These are phyloP conservation scores for Coleophoma eucalyptorum DNA, from an alignment of 2,329 filamentous ascomycete species.

Conservation along the genomic window DNA sequence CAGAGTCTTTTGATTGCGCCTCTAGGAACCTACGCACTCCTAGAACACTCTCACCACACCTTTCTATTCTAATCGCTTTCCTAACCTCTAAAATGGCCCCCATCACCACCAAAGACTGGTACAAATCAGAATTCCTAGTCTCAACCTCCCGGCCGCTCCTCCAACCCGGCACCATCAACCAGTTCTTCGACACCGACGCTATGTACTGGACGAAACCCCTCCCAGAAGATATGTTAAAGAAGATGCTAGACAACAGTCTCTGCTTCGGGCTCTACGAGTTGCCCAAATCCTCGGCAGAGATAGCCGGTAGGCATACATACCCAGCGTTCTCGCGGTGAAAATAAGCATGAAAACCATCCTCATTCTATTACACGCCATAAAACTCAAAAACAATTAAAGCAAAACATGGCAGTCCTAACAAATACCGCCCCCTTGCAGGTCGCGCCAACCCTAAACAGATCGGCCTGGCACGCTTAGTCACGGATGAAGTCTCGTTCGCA, in stretches of 20 bases:
- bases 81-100: no score
- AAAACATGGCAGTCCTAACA: no score
- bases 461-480: slow-evolving; percentile 61
- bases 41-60: no score
- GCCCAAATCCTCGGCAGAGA: slow-evolving; percentile 25
- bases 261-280: slow-evolving; percentile 54
- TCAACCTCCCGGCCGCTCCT: slow-evolving; percentile 57
- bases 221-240: slow-evolving; percentile 42
- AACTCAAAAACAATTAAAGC: no score
- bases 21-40: no score
- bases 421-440: slow-evolving; percentile 4
- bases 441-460: slow-evolving; percentile 34
- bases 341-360: no score
- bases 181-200: slow-evolving; percentile 50
- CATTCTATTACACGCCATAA: no score
- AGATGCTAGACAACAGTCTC: slow-evolving; percentile 53
- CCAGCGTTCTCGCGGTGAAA: no score
- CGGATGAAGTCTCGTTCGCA: slow-evolving; percentile 64
- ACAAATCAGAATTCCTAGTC: slow-evolving; percentile 51
- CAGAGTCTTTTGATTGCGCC: no score
- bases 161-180: slow-evolving; percentile 49
- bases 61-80: no score
- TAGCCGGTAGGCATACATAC: slow-evolving; percentile 24
- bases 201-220: slow-evolving; percentile 58
- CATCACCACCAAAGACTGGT: slow-evolving; percentile 34